A percentile compares a stretch with the other conserved stretches of the same genome.
These are phyloP conservation scores for Vaccinium vitisidaea DNA, from an alignment of 148 eudicot genomes.

Conservation along the genomic window DNA sequence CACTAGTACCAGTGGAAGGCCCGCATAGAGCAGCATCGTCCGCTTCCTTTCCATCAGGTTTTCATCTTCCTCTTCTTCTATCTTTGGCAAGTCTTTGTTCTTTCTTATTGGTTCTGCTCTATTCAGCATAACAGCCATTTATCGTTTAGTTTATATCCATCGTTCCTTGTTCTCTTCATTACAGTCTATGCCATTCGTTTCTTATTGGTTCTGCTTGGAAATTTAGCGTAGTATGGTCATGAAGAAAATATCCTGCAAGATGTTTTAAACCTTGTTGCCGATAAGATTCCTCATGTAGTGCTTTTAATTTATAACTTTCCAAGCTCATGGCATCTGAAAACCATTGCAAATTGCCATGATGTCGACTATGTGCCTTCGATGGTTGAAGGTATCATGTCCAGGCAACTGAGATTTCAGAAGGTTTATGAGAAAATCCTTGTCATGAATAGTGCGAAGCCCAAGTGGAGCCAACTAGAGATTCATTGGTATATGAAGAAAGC, in stretches of 20 bases:
- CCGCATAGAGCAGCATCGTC: slow-evolving; percentile 51
- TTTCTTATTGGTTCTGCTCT: slow-evolving; percentile 23
- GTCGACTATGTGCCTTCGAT: not conserved
- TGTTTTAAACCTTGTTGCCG: not conserved
- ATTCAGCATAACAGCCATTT: slow-evolving; percentile 22
- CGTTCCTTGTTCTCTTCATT: slow-evolving; percentile 22
- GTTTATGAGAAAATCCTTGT: slow-evolving; percentile 4
- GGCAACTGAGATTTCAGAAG: not conserved
- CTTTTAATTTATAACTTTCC: not conserved
- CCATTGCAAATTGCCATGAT: not conserved
- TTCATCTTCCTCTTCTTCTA: slow-evolving; percentile 33
- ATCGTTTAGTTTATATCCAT: slow-evolving; percentile 14
- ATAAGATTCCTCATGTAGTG: not conserved
- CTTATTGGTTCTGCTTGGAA: slow-evolving; percentile 18
- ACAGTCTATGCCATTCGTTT: slow-evolving; percentile 24
- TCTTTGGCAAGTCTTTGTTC: slow-evolving; percentile 39
- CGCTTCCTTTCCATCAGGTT: slow-evolving; percentile 42
- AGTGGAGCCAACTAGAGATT: not conserved
- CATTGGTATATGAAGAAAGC: not conserved
- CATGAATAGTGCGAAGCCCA: not conserved
- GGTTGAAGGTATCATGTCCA: not conserved
- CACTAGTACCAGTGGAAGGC: slow-evolving; percentile 84
- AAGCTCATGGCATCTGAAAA: not conserved
- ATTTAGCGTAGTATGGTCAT: not conserved
- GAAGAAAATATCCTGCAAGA: not conserved